Evolutionary conservation across 257 asterid genomes (phyloP), one percentile per base, ranked within the genome.

Genomic region (Ocimum tenuiflorum): DNA sequence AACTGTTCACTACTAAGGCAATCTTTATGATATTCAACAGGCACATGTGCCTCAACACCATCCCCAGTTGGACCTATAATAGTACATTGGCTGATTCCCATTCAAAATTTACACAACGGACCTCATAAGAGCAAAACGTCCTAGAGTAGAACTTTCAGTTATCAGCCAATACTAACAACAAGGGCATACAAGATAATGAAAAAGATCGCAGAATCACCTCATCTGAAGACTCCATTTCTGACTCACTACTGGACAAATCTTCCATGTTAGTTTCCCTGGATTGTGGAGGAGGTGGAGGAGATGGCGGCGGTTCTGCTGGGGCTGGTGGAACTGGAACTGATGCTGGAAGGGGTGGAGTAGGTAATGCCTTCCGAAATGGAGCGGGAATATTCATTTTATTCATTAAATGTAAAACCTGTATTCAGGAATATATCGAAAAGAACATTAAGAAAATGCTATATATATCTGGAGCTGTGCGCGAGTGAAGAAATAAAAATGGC

Each of bases 301-400:
- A 79, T 7, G 87, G 87, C 52, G 86, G 84, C 52, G 88, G 84
- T 15, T 53, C 60, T 24, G 33, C 60, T 24, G 84, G 84, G 14
- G 76, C 63, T 27, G 87, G 76, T 20, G 85, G 79, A 76, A 65
- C 75, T 52, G 87, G 80, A 69, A 66, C 68, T 54, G 88, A 71
- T 58, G 62, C 75, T 50, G 94, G 94, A 14, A 92, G 84, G 53
- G 99, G 94, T 22, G 96, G 99, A 65, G 96, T 87, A 47, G 97
- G 95, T 66, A 87, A 79, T 39, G 99, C 97, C 75, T 75, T 81
- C 69, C 95, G 86, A 55, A 92, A 92, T 66, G 97, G 99, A 74
- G 96, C 97, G 18, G 99, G 99, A 70, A 92, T 87, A 75, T 87
- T 92, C 99, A 89, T 89, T 82, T 92, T 92, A 86, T 92, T 92